Evolutionary conservation across 805 yeast species (phyloP), one percentile per base, ranked within the genome.

Genomic region (Danielia reshetovae): DNA sequence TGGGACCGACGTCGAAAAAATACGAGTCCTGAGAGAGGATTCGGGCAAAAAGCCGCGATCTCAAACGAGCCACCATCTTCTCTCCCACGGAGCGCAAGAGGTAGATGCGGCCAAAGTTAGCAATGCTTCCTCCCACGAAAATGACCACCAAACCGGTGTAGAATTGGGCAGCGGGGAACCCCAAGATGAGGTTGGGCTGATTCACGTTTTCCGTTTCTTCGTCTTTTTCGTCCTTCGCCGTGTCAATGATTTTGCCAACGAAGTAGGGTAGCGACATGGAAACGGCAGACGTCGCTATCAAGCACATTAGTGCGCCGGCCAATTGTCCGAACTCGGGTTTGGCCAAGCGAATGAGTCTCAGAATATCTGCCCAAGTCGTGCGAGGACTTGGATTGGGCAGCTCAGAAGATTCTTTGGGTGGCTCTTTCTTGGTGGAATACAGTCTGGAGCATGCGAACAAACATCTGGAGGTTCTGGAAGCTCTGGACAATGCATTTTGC

Each of bases 221-320:
- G 36, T 45, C 54, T 4, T 18, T 19, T 4, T 43, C 40, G 2
- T 58, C 62, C 33, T 62, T 72, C 4, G 84, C 79, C 2, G 80
- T 73, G 56, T 89, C 97, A 14, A 90, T 72, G 31, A 89, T 79
- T 50, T 84, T 84, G 21, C 97, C 97, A 37, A 90, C 83, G 16
- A 86, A 70, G 29, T 81, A 65, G 6, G 97, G 97, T 27, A 90
- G 67, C 9, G 81, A 60, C 85, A 90, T 82, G 18, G 88, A 74
- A 4, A 86, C 82, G 1, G 87, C 75, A 2, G 96, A 84, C 0
- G 96, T 78, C 4, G 81, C 52, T 5, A 79, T 60, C 21, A 90
- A 68, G 37, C 85, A 72, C 0, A 70, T 45, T 25, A 89, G 61
- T 0, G 96, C 96, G 14, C 72, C 57, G 1, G 51, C 18, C 11